Evolutionary conservation across 306 rosid genomes (phyloP).

Genomic region (Macrotyloma uniflorum): DNA sequence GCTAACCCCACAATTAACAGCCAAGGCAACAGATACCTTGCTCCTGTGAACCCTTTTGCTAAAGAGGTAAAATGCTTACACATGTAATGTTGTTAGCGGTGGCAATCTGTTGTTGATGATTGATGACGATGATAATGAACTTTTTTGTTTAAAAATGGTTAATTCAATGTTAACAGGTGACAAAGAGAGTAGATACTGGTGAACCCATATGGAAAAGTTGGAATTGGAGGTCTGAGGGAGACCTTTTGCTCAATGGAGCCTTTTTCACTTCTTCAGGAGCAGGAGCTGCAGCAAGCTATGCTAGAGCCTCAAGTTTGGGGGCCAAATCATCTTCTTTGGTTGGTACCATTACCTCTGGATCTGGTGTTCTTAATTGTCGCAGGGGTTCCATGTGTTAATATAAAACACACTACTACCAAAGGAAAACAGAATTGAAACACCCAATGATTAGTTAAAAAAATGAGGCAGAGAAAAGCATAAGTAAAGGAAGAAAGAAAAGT

Average conservation of each 20-base stretch:
- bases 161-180: conserved; percentile 62
- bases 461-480: conserved; percentile 32
- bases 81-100: neutral
- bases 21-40: conserved; percentile 96
- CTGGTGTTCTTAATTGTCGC: conserved; percentile 82
- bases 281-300: conserved; percentile 83
- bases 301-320: conserved; percentile 96
- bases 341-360: conserved; percentile 65
- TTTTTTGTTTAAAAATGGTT: neutral
- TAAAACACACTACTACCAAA: conserved; percentile 29
- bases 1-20: conserved; percentile 96
- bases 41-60: conserved; percentile 76
- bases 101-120: neutral
- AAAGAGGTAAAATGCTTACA: conserved; percentile 67
- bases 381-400: conserved; percentile 68
- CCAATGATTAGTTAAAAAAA: neutral
- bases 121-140: neutral
- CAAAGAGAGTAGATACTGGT: conserved; percentile 71
- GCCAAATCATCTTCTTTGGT: conserved; percentile 96
- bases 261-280: conserved; percentile 86
- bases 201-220: conserved; percentile 64
- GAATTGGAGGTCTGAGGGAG: conserved; percentile 99
- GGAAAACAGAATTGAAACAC: conserved; percentile 5
- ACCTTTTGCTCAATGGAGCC: conserved; percentile 91
- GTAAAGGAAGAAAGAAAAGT: conserved; percentile 51